Conservation (phyloP, 1,284 basidiomycete species). For the Ganoderma resinaceum region DNA sequence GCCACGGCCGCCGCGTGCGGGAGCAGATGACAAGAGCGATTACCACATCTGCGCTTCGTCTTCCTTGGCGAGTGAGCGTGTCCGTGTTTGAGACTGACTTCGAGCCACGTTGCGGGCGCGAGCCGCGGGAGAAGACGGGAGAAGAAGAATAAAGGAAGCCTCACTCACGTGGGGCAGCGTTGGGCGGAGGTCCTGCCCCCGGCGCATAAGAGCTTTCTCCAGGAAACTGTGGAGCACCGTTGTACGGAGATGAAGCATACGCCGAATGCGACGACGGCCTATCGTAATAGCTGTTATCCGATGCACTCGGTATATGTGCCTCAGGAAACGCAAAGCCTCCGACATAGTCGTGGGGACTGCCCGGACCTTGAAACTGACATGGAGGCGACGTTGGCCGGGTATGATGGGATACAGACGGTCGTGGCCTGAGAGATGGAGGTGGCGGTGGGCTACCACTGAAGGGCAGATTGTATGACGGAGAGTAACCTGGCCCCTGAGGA, state of each 20-base stretch:
- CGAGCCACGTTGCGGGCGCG: constrained; percentile 14
- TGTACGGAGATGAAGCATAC: constrained; percentile 18
- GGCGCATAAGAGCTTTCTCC: constrained; percentile 15
- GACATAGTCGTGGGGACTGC: constrained; percentile 10
- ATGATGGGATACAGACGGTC: constrained; percentile 29
- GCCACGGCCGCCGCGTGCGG: neutral
- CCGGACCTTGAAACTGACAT: neutral
- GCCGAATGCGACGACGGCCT: constrained; percentile 17
- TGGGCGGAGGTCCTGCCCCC: constrained; percentile 17
- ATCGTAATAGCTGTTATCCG: constrained; percentile 16
- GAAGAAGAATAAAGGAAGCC: constrained; percentile 6
- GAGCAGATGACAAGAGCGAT: neutral
- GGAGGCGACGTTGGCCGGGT: constrained; percentile 21
- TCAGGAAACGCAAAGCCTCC: constrained; percentile 36
- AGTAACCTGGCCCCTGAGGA: constrained; percentile 15
- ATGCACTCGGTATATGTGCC: constrained; percentile 23
- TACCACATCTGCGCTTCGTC: constrained; percentile 4
- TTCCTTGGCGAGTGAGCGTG: neutral
- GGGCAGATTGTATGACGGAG: constrained; percentile 23
- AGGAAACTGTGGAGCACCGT: constrained; percentile 20
- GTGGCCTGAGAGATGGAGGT: constrained; percentile 25
- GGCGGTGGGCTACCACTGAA: neutral
- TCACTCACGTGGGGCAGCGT: constrained; percentile 31
- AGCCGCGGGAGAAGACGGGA: constrained; percentile 11
- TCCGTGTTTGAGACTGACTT: constrained; percentile 1